Conservation (phyloP, 257 asterid species). For the Phtheirospermum japonicum region DNA sequence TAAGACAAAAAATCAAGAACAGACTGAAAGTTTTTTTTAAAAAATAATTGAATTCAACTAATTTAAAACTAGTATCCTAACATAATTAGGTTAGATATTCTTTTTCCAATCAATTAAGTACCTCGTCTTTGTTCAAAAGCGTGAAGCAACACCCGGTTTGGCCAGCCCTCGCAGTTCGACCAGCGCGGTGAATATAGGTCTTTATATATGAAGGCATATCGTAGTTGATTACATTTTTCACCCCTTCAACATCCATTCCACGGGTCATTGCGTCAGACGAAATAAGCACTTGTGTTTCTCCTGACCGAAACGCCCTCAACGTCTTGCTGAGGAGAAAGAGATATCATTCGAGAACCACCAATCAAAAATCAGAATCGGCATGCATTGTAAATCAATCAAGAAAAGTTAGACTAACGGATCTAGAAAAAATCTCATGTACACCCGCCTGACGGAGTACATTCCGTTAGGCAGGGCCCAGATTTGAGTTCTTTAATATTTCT, state of each 20-base stretch:
- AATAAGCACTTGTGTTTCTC: constrained; percentile 67
- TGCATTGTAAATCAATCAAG: no score
- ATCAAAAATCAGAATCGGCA: background rate
- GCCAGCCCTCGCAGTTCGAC: constrained; percentile 93
- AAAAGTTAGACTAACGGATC: no score
- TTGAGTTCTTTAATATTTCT: no score
- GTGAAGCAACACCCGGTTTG: constrained; percentile 79
- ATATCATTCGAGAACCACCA: background rate
- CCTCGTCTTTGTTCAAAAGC: constrained; percentile 69
- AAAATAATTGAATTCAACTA: no score
- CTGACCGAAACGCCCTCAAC: constrained; percentile 68
- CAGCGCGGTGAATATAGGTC: constrained; percentile 88
- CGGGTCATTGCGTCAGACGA: constrained; percentile 93
- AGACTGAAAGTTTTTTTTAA: no score
- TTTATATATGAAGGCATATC: constrained; percentile 77
- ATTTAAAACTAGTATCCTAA: no score
- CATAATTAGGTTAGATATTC: no score
- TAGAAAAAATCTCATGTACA: no score
- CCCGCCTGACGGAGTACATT: no score
- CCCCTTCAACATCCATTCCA: constrained; percentile 96
- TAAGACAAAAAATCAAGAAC: no score
- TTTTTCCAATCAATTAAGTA: constrained; percentile 28
- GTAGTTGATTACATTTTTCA: constrained; percentile 73
- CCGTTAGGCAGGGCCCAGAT: no score
- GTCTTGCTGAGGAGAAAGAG: constrained; percentile 51